Percentiles rank a stretch among this genome's conserved stretches.
Evolutionary conservation across 805 yeast genomes (phyloP).

Genomic region (Saccharomycopsis javanensis): DNA sequence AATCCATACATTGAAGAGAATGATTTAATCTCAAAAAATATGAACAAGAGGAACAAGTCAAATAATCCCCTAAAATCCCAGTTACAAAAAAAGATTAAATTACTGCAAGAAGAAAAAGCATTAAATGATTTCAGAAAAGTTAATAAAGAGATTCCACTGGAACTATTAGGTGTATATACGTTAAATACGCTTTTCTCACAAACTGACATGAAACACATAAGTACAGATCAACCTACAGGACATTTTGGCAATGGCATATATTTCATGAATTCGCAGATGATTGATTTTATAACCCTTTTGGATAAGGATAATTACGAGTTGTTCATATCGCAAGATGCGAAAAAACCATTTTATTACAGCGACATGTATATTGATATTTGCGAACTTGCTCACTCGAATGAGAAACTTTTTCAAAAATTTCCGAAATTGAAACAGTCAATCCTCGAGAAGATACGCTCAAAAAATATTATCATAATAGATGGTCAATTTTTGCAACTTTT

Average conservation of each 20-base stretch:
- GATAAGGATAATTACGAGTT: neutral
- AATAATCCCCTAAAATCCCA: neutral
- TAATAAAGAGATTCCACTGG: neutral
- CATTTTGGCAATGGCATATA: neutral
- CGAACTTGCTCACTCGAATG: neutral
- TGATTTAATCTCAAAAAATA: neutral
- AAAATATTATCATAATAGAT: neutral
- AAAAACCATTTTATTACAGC: neutral
- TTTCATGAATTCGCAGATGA: neutral
- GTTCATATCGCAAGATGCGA: neutral
- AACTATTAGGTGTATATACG: neutral
- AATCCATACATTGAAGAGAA: neutral
- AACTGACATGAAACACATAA: neutral
- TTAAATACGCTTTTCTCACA: neutral
- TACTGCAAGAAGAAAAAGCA: neutral
- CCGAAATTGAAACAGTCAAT: neutral
- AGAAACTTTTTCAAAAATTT: neutral
- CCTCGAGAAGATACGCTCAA: neutral
- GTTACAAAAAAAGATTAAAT: neutral
- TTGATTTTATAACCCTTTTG: neutral
- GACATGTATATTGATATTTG: neutral
- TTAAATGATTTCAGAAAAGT: neutral
- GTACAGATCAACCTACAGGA: neutral
- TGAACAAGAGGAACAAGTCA: neutral
- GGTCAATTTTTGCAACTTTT: neutral